Evolutionary conservation across 179 eudicot genomes (phyloP).

Genomic region (Amaranthus tricolor): DNA sequence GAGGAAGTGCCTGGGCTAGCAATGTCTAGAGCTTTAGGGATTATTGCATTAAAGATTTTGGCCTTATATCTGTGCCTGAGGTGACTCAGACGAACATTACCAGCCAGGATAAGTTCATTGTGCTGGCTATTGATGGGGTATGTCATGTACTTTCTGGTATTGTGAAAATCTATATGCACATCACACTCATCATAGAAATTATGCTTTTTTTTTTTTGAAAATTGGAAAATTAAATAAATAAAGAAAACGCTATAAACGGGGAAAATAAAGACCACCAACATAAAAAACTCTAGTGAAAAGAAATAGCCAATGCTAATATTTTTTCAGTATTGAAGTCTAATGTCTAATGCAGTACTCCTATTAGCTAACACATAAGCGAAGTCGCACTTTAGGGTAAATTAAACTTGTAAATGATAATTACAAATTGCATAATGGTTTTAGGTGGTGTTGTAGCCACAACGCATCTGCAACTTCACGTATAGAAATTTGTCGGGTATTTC

Average conservation of each 20-base stretch:
- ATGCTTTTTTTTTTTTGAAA: background rate
- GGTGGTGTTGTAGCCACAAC: background rate
- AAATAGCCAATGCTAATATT: no score
- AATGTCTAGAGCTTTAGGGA: slow-evolving; percentile 97
- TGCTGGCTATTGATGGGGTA: slow-evolving; percentile 97
- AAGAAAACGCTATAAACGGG: no score
- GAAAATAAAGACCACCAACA: no score
- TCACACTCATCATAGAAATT: background rate
- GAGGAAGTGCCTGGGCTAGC: slow-evolving; percentile 74
- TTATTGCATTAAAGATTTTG: slow-evolving; percentile 78
- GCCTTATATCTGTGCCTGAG: slow-evolving; percentile 87
- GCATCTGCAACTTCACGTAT: background rate
- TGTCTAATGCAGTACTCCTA: no score
- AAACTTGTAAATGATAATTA: background rate
- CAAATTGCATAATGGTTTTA: background rate
- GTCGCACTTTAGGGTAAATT: background rate
- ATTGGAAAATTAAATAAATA: background rate
- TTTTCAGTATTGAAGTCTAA: no score
- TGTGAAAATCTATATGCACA: slow-evolving; percentile 6
- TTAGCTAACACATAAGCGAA: slow-evolving; percentile 5
- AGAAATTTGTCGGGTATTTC: background rate
- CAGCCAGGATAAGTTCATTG: slow-evolving; percentile 68
- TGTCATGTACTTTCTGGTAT: slow-evolving; percentile 14
- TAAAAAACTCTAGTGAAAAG: no score
- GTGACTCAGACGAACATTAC: slow-evolving; percentile 72